Base-by-base conservation (phyloP, 176 grass and related monocot genomes). In the Aegilops sharonensis region DNA sequence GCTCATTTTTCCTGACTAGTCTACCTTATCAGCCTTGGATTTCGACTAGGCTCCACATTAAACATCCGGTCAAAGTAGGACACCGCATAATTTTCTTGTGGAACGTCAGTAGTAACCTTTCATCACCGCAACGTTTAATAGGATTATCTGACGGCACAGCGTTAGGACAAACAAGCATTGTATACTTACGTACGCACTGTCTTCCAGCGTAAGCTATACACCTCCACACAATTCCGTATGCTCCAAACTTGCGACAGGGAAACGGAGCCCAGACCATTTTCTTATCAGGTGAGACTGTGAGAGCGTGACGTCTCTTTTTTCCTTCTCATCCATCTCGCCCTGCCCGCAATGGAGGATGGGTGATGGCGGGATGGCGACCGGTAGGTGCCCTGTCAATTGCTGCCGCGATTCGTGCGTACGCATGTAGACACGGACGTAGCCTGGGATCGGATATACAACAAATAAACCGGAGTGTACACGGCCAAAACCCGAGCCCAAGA, bases 311-410 rank as follows among this genome's bases (percentile, higher is more conserved):
- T 52, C 72, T 31, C 45, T 2, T 52, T 76, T 47, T 9, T 24
- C 2, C 40, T 73, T n/a, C 36, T 43, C 70, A 73, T 45, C 36
- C 50, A 52, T 18, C 77, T 13, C 36, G 20, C 14, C 20, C 8
- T 35, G 50, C 75, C 37, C 50, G 64, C 40, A 42, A 32, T 37
- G 30, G 65, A 54, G 71, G 37, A 37, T 3, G 15, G n/a, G 63
- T 8, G 29, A 78, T 18, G 1, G 11, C 5, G 5, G 23, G 75
- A 63, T 9, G 65, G 78, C 12, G 36, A 73, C 20, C 70, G 85
- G 74, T 90, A 80, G 85, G 89, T 90, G 21, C 2, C 74, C 75
- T 79, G 85, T 90, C 85, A 74, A 87, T 87, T 13, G 43, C 68
- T 13, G 35, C 67, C 59, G 75, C 67, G 75, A 80, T 68, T 75